These are phyloP conservation scores for Rosellinia necatrix DNA, from an alignment of 2,329 filamentous ascomycete genomes.

Conservation along the genomic window DNA sequence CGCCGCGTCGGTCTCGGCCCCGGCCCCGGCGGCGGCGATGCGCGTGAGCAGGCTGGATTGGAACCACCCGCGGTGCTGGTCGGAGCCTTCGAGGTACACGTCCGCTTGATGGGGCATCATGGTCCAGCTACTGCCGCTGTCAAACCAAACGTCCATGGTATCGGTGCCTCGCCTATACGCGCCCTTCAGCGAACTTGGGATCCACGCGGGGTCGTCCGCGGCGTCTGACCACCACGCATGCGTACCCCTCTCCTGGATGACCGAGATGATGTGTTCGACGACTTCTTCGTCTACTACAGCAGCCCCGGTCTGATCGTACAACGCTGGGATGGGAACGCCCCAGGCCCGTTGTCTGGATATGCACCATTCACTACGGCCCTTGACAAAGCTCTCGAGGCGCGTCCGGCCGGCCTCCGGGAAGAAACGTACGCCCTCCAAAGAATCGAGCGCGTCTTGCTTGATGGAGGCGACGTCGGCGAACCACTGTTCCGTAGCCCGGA, in stretches of 20 bases:
- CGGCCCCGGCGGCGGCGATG: constrained; percentile 73
- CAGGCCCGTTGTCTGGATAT: constrained; percentile 95
- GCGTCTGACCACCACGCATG: constrained; percentile 94
- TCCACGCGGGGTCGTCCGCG: constrained; percentile 76
- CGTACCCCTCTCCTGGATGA: constrained; percentile 78
- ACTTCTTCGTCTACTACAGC: constrained; percentile 80
- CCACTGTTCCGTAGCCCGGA: constrained; percentile 94
- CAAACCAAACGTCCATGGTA: constrained; percentile 99
- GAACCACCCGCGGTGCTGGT: constrained; percentile 98
- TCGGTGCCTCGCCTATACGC: constrained; percentile 78
- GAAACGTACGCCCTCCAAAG: constrained; percentile 75
- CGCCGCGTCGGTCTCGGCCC: constrained; percentile 46
- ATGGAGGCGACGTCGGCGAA: constrained; percentile 90
- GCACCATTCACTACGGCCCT: constrained; percentile 92
- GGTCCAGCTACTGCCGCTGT: constrained; percentile 94
- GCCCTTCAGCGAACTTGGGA: constrained; percentile 65
- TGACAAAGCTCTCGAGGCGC: constrained; percentile 83
- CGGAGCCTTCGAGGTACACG: constrained; percentile 90
- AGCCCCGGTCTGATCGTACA: constrained; percentile 75
- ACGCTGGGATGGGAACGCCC: constrained; percentile 93
- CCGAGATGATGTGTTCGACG: constrained; percentile 81
- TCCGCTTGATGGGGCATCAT: constrained; percentile 67
- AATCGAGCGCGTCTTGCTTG: constrained; percentile 71
- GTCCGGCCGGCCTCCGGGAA: constrained; percentile 74
- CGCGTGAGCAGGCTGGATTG: constrained; percentile 92